Evolutionary conservation across 2,329 filamentous ascomycete species (phyloP).

Genomic region (Aspergillus ibericus): DNA sequence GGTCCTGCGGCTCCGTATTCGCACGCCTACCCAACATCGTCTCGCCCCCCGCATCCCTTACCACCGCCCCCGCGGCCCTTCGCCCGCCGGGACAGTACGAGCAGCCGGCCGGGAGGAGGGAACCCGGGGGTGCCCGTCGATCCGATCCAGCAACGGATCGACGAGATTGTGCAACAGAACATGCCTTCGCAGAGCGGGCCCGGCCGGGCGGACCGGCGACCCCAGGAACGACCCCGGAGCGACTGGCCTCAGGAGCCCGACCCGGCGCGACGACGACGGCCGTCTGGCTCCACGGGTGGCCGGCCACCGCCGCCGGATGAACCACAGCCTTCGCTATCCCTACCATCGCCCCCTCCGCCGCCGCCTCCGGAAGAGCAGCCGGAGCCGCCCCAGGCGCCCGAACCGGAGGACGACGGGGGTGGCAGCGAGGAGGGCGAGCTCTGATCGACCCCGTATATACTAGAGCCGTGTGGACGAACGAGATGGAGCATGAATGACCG

Average conservation of each 20-base stretch:
- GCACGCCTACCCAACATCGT: constrained; percentile 11
- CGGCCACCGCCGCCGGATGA: background rate
- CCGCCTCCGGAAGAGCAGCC: constrained; percentile 5
- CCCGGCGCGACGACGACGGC: constrained; percentile 13
- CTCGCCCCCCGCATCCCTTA: constrained; percentile 24
- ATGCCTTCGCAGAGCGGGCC: constrained; percentile 13
- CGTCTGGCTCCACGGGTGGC: constrained; percentile 8
- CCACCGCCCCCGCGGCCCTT: constrained; percentile 19
- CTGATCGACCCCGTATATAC: constrained; percentile 15
- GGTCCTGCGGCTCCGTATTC: constrained; percentile 9
- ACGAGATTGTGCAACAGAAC: constrained; percentile 35
- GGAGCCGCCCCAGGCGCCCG: background rate
- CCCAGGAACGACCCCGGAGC: constrained; percentile 18
- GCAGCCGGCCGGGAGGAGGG: constrained; percentile 10
- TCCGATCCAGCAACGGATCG: constrained; percentile 39
- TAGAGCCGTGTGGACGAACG: background rate
- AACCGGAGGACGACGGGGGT: constrained; percentile 32
- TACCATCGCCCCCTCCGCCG: constrained; percentile 10
- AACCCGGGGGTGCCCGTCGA: constrained; percentile 20
- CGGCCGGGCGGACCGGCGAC: constrained; percentile 14
- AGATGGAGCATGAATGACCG: background rate
- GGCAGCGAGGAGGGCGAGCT: constrained; percentile 48
- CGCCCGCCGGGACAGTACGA: constrained; percentile 16
- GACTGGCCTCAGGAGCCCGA: constrained; percentile 23
- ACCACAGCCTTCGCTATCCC: constrained; percentile 10